phyloP scores from a whole-genome alignment of 2,329 filamentous ascomycete genomes.

The Xylaria hypoxylon region DNA sequence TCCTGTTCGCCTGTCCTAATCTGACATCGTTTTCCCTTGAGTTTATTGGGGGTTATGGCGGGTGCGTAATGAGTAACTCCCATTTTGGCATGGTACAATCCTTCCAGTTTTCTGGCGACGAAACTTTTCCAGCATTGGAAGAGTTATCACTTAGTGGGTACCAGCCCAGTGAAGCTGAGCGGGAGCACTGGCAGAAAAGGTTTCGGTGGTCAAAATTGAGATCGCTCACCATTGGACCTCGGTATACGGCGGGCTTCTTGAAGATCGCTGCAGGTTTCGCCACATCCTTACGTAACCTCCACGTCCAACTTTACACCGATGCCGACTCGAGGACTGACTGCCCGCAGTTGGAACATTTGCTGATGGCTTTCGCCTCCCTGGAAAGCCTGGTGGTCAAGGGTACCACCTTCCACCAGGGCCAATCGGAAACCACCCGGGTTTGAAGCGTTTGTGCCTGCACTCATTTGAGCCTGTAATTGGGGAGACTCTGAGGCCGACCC shows the following conservation, averaged over 20 bases:
- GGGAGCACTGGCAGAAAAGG: conserved; percentile 11
- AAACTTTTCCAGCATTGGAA: conserved; percentile 26
- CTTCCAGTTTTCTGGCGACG: conserved; percentile 23
- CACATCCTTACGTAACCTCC: conserved; percentile 10
- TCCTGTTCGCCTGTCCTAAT: conserved; percentile 33
- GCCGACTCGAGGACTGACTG: not conserved
- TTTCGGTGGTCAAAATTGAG: conserved; percentile 28
- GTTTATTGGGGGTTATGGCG: conserved; percentile 4
- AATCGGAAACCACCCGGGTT: conserved; percentile 19
- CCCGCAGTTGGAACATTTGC: conserved; percentile 2
- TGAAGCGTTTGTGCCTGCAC: conserved; percentile 30
- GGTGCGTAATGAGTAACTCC: conserved; percentile 8
- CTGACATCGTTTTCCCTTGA: conserved; percentile 22
- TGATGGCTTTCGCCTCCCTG: conserved; percentile 18
- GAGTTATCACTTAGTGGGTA: conserved; percentile 27
- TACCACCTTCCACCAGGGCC: conserved; percentile 5
- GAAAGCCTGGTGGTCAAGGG: conserved; percentile 30
- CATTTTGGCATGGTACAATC: not conserved
- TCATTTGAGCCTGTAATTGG: conserved; percentile 10
- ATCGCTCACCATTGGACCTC: conserved; percentile 29
- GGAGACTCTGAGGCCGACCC: not conserved
- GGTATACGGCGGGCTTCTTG: conserved; percentile 6
- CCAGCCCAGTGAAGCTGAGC: not conserved
- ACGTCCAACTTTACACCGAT: conserved; percentile 14
- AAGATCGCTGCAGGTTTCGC: conserved; percentile 5